Base-by-base conservation (phyloP, 768 basidiomycete species). In the Podaxis sp. region DNA sequence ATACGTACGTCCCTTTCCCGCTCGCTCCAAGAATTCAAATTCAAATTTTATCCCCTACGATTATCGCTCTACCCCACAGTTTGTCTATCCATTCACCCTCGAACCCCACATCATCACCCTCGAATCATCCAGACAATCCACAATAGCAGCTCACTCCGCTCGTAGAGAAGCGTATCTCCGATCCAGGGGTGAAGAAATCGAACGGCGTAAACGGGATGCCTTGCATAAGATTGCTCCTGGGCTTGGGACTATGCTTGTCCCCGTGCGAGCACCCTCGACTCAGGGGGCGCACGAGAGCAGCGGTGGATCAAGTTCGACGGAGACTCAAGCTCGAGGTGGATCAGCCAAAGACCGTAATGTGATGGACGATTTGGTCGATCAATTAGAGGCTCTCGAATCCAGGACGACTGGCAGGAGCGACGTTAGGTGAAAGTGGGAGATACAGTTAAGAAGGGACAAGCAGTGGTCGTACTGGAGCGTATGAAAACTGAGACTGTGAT, bases 401-500 rank as follows among this genome's bases (percentile, higher is more conserved):
- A 56, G 37, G 15, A 62, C 50, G 13, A 12, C 59, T n/a, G 20
- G n/a, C n/a, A 46, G 5, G 44, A 8, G 44, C 17, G n/a, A 1
- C 17, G 17, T n/a, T n/a, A 82, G 17, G 95, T 96, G 38, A 81
- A 80, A 63, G 78, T 84, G 1, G 95, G 95, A 3, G 90, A 95
- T 58, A 78, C 74, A 13, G 91, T 97, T 44, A 87, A 89, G 75
- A 87, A 84, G 69, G 93, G 93, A 0, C 90, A 95, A 70, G 85
- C 84, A 7, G 81, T 94, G 8, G 87, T 95, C 33, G 86, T 96
- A 4, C 75, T 96, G 70, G 95, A 96, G 77, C 96, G 95, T 70
- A 97, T 97, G 95, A 97, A 97, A 85, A 97, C 95, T 66, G 95
- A 96, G 77, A 96, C 91, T 46, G 90, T 93, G 44, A 73, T 97